Conservation (phyloP, 2,329 filamentous ascomycete species). For the Pseudogymnoascus sp. region DNA sequence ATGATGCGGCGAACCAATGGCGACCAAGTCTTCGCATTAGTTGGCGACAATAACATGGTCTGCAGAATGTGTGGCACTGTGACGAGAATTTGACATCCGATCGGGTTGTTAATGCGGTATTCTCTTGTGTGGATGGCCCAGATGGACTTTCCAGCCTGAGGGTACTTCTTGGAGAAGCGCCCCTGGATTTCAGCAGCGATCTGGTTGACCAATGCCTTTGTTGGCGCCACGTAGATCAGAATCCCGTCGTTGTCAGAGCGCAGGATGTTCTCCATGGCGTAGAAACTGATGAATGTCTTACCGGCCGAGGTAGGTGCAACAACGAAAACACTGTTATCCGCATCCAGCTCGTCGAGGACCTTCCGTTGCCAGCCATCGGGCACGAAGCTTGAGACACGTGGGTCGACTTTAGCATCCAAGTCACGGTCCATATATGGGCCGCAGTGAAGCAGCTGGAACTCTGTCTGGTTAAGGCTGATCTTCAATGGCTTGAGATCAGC, state of each 20-base stretch:
- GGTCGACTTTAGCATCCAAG: constrained; percentile 59
- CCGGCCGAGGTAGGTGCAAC: constrained; percentile 72
- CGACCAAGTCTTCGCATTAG: constrained; percentile 58
- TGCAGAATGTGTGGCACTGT: constrained; percentile 73
- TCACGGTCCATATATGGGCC: constrained; percentile 69
- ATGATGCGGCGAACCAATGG: constrained; percentile 64
- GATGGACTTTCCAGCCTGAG: constrained; percentile 54
- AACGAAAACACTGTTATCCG: constrained; percentile 61
- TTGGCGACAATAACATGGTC: constrained; percentile 62
- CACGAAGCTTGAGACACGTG: constrained; percentile 58
- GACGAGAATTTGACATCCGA: constrained; percentile 65
- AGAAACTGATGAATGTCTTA: constrained; percentile 79
- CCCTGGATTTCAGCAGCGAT: constrained; percentile 73
- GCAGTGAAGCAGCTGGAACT: constrained; percentile 61
- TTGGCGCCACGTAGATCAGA: constrained; percentile 71
- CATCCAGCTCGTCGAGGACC: constrained; percentile 66
- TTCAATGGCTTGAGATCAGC: constrained; percentile 19
- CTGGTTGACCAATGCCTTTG: constrained; percentile 75
- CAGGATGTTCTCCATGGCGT: constrained; percentile 71
- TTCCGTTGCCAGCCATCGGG: constrained; percentile 70
- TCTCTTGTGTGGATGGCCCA: constrained; percentile 76
- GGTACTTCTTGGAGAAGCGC: constrained; percentile 58
- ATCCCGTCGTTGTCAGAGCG: constrained; percentile 60
- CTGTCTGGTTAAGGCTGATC: constrained; percentile 35
- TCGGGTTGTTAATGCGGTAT: constrained; percentile 64